These are phyloP conservation scores for Coprinopsis strossmayeri DNA, from an alignment of 768 basidiomycete species.

Conservation along the genomic window DNA sequence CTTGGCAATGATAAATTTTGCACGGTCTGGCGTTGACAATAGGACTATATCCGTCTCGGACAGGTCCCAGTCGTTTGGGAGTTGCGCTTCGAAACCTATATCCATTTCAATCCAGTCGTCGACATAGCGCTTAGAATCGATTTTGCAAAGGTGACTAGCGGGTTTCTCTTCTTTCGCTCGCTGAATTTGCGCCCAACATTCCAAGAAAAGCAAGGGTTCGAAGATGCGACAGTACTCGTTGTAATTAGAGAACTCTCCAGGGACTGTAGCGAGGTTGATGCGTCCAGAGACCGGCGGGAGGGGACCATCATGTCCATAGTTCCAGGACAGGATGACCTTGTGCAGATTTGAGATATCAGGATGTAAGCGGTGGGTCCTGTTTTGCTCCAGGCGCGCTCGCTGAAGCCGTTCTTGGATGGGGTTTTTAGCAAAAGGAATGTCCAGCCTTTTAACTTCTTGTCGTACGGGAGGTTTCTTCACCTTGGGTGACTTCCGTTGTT, in stretches of 20 bases:
- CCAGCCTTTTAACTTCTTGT: constrained; percentile 57
- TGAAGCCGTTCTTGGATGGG: constrained; percentile 43
- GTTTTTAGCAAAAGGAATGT: constrained; percentile 40
- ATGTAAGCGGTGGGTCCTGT: constrained; percentile 62
- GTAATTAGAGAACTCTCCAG: constrained; percentile 58
- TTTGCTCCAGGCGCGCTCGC: constrained; percentile 42
- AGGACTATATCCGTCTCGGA: constrained; percentile 85
- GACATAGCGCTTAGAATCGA: constrained; percentile 62
- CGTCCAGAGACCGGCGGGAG: constrained; percentile 47
- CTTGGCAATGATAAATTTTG: constrained; percentile 66
- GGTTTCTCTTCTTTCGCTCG: constrained; percentile 66
- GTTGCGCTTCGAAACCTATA: constrained; percentile 45
- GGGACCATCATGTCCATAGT: constrained; percentile 62
- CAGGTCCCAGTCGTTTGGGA: constrained; percentile 68
- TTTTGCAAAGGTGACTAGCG: constrained; percentile 51
- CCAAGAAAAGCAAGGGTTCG: constrained; percentile 79
- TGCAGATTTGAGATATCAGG: constrained; percentile 82
- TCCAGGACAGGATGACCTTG: constrained; percentile 77
- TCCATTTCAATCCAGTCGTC: constrained; percentile 86
- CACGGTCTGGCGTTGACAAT: constrained; percentile 50
- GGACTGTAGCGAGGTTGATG: constrained; percentile 34
- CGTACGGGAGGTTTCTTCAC: constrained; percentile 49
- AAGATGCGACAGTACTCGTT: constrained; percentile 69
- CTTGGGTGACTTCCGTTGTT: constrained; percentile 55
- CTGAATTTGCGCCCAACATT: constrained; percentile 85